Conservation (phyloP, 345 rosid genomes). For the Citrus mangshanensis region DNA sequence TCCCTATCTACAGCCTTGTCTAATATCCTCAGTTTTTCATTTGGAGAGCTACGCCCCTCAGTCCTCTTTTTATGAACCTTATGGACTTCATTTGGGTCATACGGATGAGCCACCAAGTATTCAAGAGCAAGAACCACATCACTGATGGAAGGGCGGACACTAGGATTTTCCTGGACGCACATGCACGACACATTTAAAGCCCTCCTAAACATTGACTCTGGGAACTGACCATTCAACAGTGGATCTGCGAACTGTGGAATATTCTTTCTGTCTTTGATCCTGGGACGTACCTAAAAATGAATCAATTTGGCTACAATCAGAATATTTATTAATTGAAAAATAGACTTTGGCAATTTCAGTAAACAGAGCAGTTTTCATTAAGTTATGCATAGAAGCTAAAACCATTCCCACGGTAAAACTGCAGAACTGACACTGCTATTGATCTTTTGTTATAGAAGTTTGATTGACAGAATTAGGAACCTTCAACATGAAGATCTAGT, state of each 20-base stretch:
- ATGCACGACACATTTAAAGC: slow-evolving; percentile 49
- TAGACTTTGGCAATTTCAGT: not conserved
- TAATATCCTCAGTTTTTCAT: slow-evolving; percentile 25
- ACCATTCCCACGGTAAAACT: not conserved
- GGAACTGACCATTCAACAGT: slow-evolving; percentile 30
- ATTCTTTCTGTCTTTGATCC: slow-evolving; percentile 23
- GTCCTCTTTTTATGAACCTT: slow-evolving; percentile 9
- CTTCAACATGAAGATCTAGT: not conserved
- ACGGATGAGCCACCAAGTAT: slow-evolving; percentile 32
- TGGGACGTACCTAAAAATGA: slow-evolving; percentile 34
- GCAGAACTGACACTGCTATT: not conserved
- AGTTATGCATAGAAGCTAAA: not conserved
- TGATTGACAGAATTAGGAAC: not conserved
- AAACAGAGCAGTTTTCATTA: not conserved
- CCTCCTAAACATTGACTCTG: slow-evolving; percentile 33
- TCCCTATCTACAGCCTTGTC: slow-evolving; percentile 36
- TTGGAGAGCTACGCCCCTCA: slow-evolving; percentile 26
- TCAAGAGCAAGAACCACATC: slow-evolving; percentile 54
- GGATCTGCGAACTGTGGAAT: slow-evolving; percentile 47
- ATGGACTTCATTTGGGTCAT: slow-evolving; percentile 6
- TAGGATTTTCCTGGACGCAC: slow-evolving; percentile 49
- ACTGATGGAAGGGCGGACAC: slow-evolving; percentile 40
- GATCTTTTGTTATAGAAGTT: not conserved
- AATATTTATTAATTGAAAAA: not conserved
- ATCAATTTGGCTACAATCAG: not conserved